phyloP scores from a whole-genome alignment of 179 eudicot species.

The Nepenthes alata region DNA sequence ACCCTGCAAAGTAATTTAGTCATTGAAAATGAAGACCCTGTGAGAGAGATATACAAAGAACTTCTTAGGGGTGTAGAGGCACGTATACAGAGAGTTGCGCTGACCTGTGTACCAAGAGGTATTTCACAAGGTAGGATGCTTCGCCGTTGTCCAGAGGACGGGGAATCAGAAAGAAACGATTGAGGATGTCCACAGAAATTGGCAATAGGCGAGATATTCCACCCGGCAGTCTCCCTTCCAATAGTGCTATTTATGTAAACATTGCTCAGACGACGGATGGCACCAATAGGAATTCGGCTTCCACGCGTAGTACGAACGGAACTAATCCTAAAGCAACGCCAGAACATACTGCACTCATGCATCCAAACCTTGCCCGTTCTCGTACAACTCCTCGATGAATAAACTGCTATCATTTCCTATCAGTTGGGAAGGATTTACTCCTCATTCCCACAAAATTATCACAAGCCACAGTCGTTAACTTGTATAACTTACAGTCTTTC shows the following conservation, averaged over 20 bases:
- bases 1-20: slow-evolving; percentile 27
- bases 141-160: not conserved
- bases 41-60: not conserved
- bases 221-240: not conserved
- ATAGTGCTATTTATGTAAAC: not conserved
- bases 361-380: slow-evolving; percentile 1
- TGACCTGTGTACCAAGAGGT: slow-evolving; percentile 6
- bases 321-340: slow-evolving; percentile 2
- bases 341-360: slow-evolving; percentile 2
- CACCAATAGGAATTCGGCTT: not conserved
- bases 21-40: not conserved
- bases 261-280: not conserved
- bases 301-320: not conserved
- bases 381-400: not conserved
- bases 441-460: too few species aligned
- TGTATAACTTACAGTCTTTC: too few species aligned
- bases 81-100: not conserved
- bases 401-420: not conserved
- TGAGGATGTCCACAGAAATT: slow-evolving; percentile 2
- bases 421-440: too few species aligned
- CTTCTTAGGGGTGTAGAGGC: not conserved
- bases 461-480: too few species aligned
- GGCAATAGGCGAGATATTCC: not conserved
- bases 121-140: slow-evolving; percentile 1
- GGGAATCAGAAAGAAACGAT: not conserved